Base-by-base conservation (phyloP, 192 early-diverging fungal genomes). In the Coemansia sp. region DNA sequence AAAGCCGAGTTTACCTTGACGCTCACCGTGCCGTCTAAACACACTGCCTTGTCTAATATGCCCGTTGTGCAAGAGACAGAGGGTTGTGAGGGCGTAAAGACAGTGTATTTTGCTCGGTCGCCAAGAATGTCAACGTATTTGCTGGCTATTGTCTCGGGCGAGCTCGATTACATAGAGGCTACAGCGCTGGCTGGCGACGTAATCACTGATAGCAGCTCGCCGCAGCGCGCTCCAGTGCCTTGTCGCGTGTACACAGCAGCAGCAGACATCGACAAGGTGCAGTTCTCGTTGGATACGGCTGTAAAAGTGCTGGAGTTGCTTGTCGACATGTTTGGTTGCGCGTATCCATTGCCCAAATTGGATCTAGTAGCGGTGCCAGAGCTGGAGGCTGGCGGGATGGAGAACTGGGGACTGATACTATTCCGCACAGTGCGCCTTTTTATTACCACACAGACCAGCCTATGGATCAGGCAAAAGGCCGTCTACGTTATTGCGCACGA, bases 401-500 rank as follows among this genome's bases (percentile, higher is more conserved):
- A 93, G 82, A 94, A 94, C 85, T 94, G 92, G 92, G 92, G 92
- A 21, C 83, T 94, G 34, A 83, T 94, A 21, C 86, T 90, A 3
- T 94, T 89, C 79, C 84, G 92, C 33, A 85, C 86, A 13, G 83
- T 88, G 35, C 76, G 70, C 9, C 82, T 94, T 36, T 79, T 93
- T 16, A 89, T 79, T 57, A 83, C 73, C 6, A 77, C 82, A 24
- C 70, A 79, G 48, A 83, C 85, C n/a, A 68, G 69, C 18, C 75
- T 71, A 43, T 90, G 91, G 84, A 70, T 66, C 33, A 56, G 73
- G 9, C 82, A 91, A 59, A 63, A 79, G 31, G 85, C 90, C 34
- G 90, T 89, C 7, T 88, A 89, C 56, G 86, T 88, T 9, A 87
- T 94, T 21, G 84, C 81, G 16, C 92, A 94, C 74, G 92, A 94